Evolutionary conservation across 2,329 filamentous ascomycete genomes (phyloP).

Genomic region (Biscogniauxia marginata): DNA sequence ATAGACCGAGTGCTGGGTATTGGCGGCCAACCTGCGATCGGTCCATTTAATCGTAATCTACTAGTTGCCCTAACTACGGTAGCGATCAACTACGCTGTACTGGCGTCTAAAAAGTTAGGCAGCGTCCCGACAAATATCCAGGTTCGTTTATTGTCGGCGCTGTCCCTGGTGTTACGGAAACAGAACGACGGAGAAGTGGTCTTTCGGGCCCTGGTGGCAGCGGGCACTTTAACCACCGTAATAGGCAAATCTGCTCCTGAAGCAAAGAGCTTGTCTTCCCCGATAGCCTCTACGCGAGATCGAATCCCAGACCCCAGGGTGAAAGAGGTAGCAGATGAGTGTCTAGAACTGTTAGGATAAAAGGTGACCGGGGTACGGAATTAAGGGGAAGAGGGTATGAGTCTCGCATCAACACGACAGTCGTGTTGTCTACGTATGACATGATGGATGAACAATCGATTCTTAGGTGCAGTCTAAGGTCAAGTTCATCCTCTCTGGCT

Average conservation of each 20-base stretch:
- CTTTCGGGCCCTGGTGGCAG: slow-evolving; percentile 77
- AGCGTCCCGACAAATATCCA: slow-evolving; percentile 39
- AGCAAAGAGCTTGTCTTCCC: slow-evolving; percentile 42
- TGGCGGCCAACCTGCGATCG: slow-evolving; percentile 46
- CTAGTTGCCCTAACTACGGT: slow-evolving; percentile 79
- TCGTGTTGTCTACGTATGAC: too few relatives aligned
- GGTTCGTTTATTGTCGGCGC: slow-evolving; percentile 56
- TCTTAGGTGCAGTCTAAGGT: too few relatives aligned
- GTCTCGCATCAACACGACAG: too few relatives aligned
- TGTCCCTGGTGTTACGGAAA: slow-evolving; percentile 61
- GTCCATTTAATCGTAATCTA: slow-evolving; percentile 70
- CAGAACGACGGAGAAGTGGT: slow-evolving; percentile 79
- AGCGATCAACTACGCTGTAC: slow-evolving; percentile 80
- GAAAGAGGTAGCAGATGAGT: slow-evolving; percentile 47
- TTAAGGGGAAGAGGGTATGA: background rate
- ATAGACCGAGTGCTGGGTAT: slow-evolving; percentile 62
- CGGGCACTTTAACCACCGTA: slow-evolving; percentile 72
- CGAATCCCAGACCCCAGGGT: slow-evolving; percentile 47
- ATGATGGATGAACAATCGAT: too few relatives aligned
- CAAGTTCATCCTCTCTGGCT: too few relatives aligned
- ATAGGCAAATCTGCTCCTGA: slow-evolving; percentile 46
- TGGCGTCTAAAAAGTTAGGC: slow-evolving; percentile 51
- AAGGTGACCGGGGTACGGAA: background rate
- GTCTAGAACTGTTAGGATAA: slow-evolving; percentile 37
- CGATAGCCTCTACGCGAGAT: slow-evolving; percentile 43